Conservation (phyloP, 2,329 filamentous ascomycete species). For the Neopestalotiopsis sp. region DNA sequence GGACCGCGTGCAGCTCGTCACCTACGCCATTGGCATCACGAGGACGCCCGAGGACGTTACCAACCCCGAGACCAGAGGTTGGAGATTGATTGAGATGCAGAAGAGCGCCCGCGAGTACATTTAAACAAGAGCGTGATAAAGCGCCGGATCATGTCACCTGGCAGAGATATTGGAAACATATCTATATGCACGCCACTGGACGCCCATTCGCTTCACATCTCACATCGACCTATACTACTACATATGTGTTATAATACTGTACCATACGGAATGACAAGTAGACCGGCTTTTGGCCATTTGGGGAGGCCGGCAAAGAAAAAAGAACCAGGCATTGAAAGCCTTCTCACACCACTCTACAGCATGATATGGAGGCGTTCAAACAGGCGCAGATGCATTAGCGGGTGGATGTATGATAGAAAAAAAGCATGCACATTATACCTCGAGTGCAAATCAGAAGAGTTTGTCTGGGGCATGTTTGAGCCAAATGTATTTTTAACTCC, state of each 20-base stretch:
- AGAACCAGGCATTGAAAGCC: conserved; percentile 2
- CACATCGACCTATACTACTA: conserved; percentile 15
- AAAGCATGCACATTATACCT: conserved; percentile 15
- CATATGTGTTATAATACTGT: conserved; percentile 34
- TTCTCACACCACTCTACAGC: conserved; percentile 36
- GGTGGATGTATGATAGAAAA: conserved; percentile 35
- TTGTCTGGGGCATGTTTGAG: conserved; percentile 16
- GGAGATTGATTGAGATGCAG: conserved; percentile 97
- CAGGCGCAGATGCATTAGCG: conserved; percentile 23
- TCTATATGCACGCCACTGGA: conserved; percentile 19
- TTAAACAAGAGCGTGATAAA: no score
- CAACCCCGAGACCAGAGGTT: conserved; percentile 95
- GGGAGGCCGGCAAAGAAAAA: background rate
- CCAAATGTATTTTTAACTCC: conserved; percentile 8
- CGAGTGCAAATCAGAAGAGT: conserved; percentile 23
- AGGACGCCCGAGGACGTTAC: conserved; percentile 92
- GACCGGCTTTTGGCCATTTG: conserved; percentile 17
- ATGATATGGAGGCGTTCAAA: conserved; percentile 30
- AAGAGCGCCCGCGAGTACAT: conserved; percentile 93
- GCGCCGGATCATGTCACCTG: no score
- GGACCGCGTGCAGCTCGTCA: conserved; percentile 97
- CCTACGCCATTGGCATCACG: conserved; percentile 96
- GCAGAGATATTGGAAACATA: conserved; percentile 6
- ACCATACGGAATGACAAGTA: conserved; percentile 28
- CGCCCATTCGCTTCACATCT: conserved; percentile 17